A percentile compares a stretch with the other conserved stretches of the same genome.
Conservation (phyloP, 106 monocot genomes). For the Apostasia ramifera region DNA sequence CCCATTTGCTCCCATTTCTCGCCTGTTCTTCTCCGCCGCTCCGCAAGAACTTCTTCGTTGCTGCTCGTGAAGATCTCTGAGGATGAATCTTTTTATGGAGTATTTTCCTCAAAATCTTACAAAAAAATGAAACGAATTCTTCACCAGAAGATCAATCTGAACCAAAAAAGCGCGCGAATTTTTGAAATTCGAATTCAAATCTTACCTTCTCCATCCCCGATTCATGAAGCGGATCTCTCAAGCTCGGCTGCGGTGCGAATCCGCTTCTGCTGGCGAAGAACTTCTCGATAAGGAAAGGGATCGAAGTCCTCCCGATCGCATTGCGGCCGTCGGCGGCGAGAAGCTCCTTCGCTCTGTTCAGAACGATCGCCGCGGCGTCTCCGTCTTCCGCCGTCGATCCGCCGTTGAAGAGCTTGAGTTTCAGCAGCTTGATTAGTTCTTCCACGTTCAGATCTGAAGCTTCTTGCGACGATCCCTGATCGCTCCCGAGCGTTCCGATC, state of each 20-base stretch:
- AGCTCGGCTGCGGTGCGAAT: constrained; percentile 29
- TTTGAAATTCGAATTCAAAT: neutral
- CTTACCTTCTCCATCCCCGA: constrained; percentile 64
- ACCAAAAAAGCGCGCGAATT: neutral
- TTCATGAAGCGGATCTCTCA: constrained; percentile 45
- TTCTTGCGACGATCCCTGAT: neutral
- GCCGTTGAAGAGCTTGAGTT: neutral
- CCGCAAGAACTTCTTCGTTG: constrained; percentile 20
- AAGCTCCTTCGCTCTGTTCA: neutral
- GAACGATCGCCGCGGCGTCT: neutral
- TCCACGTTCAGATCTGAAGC: neutral
- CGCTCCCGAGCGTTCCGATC: neutral
- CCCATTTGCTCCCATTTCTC: constrained; percentile 30
- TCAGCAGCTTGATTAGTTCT: neutral
- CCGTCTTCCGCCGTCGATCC: neutral
- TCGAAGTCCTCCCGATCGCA: constrained; percentile 27
- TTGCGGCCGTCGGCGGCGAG: constrained; percentile 13
- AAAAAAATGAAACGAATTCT: neutral
- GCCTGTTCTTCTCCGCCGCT: constrained; percentile 11
- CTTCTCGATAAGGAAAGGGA: constrained; percentile 56
- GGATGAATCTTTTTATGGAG: constrained; percentile 16
- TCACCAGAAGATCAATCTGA: neutral
- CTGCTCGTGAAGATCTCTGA: constrained; percentile 10
- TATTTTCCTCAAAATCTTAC: constrained; percentile 8
- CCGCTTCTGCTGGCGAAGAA: constrained; percentile 43